Base-by-base conservation (phyloP, 371 early-diverging fungal genomes). In the Zancudomyces culisetae region DNA sequence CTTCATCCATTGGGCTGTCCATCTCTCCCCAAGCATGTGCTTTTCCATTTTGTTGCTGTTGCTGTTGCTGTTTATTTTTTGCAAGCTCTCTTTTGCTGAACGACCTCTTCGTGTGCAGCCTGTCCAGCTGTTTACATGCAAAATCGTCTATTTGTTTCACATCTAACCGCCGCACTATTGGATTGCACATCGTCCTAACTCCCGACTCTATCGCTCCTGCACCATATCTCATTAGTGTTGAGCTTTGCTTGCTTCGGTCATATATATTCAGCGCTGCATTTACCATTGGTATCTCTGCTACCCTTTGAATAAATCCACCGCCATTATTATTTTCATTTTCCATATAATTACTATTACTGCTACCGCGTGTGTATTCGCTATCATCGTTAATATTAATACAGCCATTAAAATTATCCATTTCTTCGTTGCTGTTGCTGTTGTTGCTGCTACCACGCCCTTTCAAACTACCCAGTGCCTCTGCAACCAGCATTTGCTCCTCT, bases 181-280 rank as follows among this genome's bases (percentile, higher is more conserved):
- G 79, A 60, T 68, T 63, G 52, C 74, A 74, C 49, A 87, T 71
- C 4, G 71, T 66, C 54, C 72, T 73, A 15, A 83, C 78, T 10
- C 79, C 71, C 1, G 80, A 78, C 60, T 87, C 93, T 30, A 90
- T 79, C 60, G 79, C 82, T 58, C 82, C 79, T 1, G 79, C 81
- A 23, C 73, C 73, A 60, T 75, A 77, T 60, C 78, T 74, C 43
- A 85, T 67, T n/a, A 86, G 70, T 41, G 69, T 63, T 56, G 77
- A 81, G 23, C 74, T 76, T 47, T 80, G 79, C 61, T 83, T 82
- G 35, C 79, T 73, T 28, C 70, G 74, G 51, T 82, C 84, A 57
- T 89, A 90, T 1, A 78, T 81, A 27, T 71, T 73, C 26, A 89
- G 51, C 1, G 85, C 78, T 4, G 78, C 74, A 55, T 79, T 77